These are phyloP conservation scores for Rosellinia necatrix DNA, from an alignment of 2,329 filamentous ascomycete genomes.

Conservation along the genomic window DNA sequence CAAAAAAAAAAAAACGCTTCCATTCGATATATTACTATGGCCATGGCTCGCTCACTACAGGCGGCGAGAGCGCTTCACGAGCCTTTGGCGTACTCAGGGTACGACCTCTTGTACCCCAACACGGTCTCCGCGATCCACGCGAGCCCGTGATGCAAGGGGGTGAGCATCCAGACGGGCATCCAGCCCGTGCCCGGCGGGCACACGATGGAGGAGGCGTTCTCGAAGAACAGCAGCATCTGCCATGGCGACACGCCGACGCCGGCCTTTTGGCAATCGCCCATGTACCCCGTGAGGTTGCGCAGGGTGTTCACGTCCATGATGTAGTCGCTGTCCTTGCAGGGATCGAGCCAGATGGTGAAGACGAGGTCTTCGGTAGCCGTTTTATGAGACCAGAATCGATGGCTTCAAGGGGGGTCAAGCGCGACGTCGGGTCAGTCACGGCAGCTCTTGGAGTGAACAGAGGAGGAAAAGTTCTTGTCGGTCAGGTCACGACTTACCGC, in stretches of 20 bases:
- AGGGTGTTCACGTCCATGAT: slow-evolving; percentile 26
- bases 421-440: no score
- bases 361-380: slow-evolving; percentile 23
- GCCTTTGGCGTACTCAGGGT: no score
- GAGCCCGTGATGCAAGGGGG: slow-evolving; percentile 14
- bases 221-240: slow-evolving; percentile 26
- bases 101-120: slow-evolving; percentile 24
- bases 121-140: slow-evolving; percentile 18
- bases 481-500: slow-evolving; percentile 10
- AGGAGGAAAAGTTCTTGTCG: no score
- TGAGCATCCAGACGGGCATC: slow-evolving; percentile 26
- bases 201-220: slow-evolving; percentile 21
- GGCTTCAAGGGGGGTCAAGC: slow-evolving; percentile 7
- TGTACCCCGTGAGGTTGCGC: slow-evolving; percentile 27
- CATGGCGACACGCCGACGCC: slow-evolving; percentile 22
- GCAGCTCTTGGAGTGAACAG: no score
- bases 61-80: no score
- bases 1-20: no score
- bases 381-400: slow-evolving; percentile 28
- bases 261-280: slow-evolving; percentile 21
- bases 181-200: slow-evolving; percentile 29
- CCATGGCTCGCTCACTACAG: no score
- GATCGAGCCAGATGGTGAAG: slow-evolving; percentile 27
- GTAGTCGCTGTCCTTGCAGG: slow-evolving; percentile 21
- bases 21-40: no score